A percentile compares a stretch with the other conserved stretches of the same genome.
Conservation (phyloP, 2,329 filamentous ascomycete genomes). For the Myrmaecium sp. region DNA sequence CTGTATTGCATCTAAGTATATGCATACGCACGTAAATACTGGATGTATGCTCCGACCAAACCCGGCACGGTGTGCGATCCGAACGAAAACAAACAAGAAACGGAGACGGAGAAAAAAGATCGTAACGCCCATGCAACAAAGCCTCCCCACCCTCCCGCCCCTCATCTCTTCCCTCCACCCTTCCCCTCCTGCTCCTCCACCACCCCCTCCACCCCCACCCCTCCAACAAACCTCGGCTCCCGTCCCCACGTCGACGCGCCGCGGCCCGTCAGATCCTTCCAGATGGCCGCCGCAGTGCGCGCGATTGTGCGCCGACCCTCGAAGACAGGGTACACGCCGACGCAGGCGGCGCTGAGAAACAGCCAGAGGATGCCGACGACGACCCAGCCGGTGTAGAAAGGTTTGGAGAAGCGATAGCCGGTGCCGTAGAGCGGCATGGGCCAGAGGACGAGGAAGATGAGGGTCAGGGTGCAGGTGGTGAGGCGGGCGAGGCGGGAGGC, state of each 20-base stretch:
- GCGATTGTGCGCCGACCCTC: conserved; percentile 56
- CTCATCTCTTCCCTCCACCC: conserved; percentile 6
- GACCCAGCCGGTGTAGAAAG: conserved; percentile 72
- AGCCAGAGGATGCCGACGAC: conserved; percentile 54
- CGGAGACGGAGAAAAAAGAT: no score
- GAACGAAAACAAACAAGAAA: no score
- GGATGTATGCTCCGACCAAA: no score
- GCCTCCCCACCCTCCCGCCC: no score
- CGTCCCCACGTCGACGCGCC: no score
- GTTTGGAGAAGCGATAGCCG: conserved; percentile 64
- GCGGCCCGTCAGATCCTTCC: conserved; percentile 40
- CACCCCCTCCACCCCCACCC: neutral
- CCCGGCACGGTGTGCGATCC: no score
- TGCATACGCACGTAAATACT: no score
- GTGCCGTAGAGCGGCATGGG: conserved; percentile 82
- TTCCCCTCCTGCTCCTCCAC: conserved; percentile 2
- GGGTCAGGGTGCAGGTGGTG: conserved; percentile 45
- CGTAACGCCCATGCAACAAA: no score
- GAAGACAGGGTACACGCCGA: conserved; percentile 67
- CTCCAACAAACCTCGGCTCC: conserved; percentile 7
- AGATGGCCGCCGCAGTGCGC: conserved; percentile 44
- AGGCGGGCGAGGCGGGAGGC: conserved; percentile 35
- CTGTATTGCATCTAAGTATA: no score
- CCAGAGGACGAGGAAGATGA: conserved; percentile 67
- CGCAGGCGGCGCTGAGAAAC: conserved; percentile 52